Evolutionary conservation across 371 early-diverging fungal genomes (phyloP).

Genomic region (Mortierella sp.): DNA sequence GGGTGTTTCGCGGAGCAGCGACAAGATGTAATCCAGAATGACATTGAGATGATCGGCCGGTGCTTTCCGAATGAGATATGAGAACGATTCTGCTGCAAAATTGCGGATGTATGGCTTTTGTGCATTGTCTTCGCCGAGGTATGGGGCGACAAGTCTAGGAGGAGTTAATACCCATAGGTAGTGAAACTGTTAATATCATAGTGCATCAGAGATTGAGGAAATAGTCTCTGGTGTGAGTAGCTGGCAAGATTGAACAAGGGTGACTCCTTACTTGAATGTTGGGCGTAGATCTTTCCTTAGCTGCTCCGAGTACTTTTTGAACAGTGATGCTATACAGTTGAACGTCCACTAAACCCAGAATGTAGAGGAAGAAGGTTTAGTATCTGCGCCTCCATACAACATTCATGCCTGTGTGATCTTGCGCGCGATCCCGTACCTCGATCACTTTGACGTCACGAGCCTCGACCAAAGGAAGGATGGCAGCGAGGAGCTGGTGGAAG

Average conservation of each 20-base stretch:
- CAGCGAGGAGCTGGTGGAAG: slow-evolving; percentile 69
- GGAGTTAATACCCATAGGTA: neutral
- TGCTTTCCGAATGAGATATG: slow-evolving; percentile 87
- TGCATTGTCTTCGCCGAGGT: slow-evolving; percentile 70
- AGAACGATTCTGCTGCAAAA: slow-evolving; percentile 93
- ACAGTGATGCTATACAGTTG: slow-evolving; percentile 88
- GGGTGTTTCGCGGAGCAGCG: slow-evolving; percentile 61
- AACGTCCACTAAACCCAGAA: slow-evolving; percentile 71
- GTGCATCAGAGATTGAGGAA: neutral
- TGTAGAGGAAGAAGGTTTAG: neutral
- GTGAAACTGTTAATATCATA: too few species aligned
- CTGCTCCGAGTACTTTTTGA: slow-evolving; percentile 85
- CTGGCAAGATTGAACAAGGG: neutral
- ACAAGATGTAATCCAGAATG: slow-evolving; percentile 68
- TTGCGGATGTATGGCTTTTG: slow-evolving; percentile 82
- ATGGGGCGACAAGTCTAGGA: slow-evolving; percentile 70
- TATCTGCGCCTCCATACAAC: too few species aligned
- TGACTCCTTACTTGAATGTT: slow-evolving; percentile 68
- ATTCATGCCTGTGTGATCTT: neutral
- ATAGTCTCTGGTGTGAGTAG: neutral
- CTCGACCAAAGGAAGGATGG: slow-evolving; percentile 73
- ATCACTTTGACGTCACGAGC: slow-evolving; percentile 75
- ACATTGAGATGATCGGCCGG: slow-evolving; percentile 64
- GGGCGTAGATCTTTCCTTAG: slow-evolving; percentile 74
- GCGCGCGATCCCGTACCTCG: slow-evolving; percentile 64